Evolutionary conservation across 768 basidiomycete species (phyloP).

Genomic region (Pholiota microspora): DNA sequence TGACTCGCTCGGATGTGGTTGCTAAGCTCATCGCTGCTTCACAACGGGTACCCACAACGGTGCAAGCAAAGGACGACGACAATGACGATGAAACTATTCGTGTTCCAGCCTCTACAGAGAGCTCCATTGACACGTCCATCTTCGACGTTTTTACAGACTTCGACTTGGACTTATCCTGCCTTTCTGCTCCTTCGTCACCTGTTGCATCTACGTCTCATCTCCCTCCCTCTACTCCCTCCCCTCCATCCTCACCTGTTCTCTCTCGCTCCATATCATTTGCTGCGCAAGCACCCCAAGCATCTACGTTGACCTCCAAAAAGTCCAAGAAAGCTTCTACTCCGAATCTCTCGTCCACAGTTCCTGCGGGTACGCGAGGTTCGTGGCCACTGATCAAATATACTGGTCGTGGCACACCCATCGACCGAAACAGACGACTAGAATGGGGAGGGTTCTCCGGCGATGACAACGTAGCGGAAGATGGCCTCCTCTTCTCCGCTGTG

Average conservation of each 20-base stretch:
- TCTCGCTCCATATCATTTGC: constrained; percentile 36
- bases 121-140: constrained; percentile 24
- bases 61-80: constrained; percentile 19
- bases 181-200: constrained; percentile 42
- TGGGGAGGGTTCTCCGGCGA: constrained; percentile 41
- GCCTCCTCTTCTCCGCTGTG: constrained; percentile 37
- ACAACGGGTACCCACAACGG: constrained; percentile 15
- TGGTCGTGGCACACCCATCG: constrained; percentile 48
- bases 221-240: constrained; percentile 27
- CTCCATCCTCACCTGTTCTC: constrained; percentile 31
- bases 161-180: constrained; percentile 42
- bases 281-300: constrained; percentile 26
- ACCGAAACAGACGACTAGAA: constrained; percentile 38
- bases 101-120: constrained; percentile 9
- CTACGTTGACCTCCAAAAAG: constrained; percentile 19
- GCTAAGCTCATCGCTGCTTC: constrained; percentile 24
- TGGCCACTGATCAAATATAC: constrained; percentile 45
- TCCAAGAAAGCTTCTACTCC: constrained; percentile 27
- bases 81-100: constrained; percentile 26
- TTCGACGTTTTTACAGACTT: constrained; percentile 47
- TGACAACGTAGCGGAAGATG: constrained; percentile 40
- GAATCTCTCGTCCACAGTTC: constrained; percentile 24
- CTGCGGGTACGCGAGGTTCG: constrained; percentile 34
- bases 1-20: constrained; percentile 23
- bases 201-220: constrained; percentile 31